Base-by-base conservation (phyloP, 495 filamentous ascomycete genomes). In the Parmelia sp. region DNA sequence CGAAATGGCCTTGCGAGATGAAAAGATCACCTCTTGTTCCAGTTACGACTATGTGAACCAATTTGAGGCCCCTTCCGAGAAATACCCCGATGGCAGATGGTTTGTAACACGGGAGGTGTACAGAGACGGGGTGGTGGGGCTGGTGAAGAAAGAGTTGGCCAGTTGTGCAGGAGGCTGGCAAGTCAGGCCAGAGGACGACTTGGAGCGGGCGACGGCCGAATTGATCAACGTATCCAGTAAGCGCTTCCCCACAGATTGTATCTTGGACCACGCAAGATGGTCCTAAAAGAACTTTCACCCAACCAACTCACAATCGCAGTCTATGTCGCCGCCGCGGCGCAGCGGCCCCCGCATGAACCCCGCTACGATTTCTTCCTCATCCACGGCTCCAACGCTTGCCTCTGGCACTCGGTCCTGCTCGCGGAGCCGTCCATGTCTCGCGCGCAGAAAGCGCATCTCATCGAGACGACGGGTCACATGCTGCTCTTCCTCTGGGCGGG, bases 401-500 rank as follows among this genome's bases (percentile, higher is more conserved):
- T 70, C 35, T 63, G 65, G 39, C 60, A 63, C 39, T 58, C 60
- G 3, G 55, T 61, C 37, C 61, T 67, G 33, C 39, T 64, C 33
- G 36, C 59, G 8, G 65, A 69, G 56, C 60, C 64, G 23, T 69
- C 67, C 42, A 29, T 69, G 36, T 66, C 67, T 29, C 51, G 37
- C 27, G 9, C 23, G n/a, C 53, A 59, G 60, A 64, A 69, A 67
- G 66, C 66, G 31, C 61, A 60, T 35, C 35, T 70, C 33, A 60
- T 70, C 44, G 68, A 70, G 60, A 44, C 47, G 27, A 79, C 75
- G 5, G 76, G 72, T 0, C 73, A 67, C 57, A 75, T 77, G 68
- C 73, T 77, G 19, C 65, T 70, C 44, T 74, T 72, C 25, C 76
- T 74, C 0, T 74, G 71, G 8, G 70, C 69, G 0, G 78, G 78